Base-by-base conservation (phyloP, 2,329 filamentous ascomycete species). In the Cytospora piceae region DNA sequence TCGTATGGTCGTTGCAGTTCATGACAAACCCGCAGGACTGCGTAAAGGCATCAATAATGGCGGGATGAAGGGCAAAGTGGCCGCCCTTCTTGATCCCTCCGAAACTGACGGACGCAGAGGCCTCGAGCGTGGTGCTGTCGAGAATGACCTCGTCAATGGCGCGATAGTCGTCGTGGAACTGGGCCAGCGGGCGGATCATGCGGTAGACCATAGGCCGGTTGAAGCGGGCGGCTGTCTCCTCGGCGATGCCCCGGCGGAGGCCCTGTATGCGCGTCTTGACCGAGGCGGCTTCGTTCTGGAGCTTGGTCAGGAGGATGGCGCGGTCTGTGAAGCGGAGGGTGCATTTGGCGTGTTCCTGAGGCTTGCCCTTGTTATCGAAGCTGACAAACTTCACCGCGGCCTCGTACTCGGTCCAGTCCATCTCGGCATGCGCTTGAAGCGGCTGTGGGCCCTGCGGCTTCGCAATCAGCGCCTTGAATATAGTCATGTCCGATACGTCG, bases 151-250 rank as follows among this genome's bases (percentile, higher is more conserved):
- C 83, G 42, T 86, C 80, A 76, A 87, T 87, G 29, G 84, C 85
- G 59, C 79, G 79, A 72, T 85, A 88, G 39, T 79, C 78, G 9
- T 72, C 74, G 20, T 80, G 77, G 68, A 87, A 88, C 70, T 86
- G 83, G 3, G 87, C 85, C 0, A 87, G 76, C 51, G 83, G 81
- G 11, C 75, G 71, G 70, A 87, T 85, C 0, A 86, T 83, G 78
- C 93, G 93, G 83, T 95, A 95, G 20, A 89, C 88, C 79, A 93
- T 86, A 37, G 89, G 89, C 24, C 89, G 86, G 61, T 89, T 85
- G 67, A 93, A 85, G 77, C 91, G 90, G 74, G 90, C 89, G 34
- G 89, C 89, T 61, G 85, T 83, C 49, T 89, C 90, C 32, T 81
- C 82, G 70, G 85, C 77, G 61, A 90, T 88, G 66, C 87, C 89